A percentile compares a stretch with the other conserved stretches of the same genome.
These are phyloP conservation scores for Rhodocollybia butyracea DNA, from an alignment of 768 basidiomycete genomes.

Conservation along the genomic window DNA sequence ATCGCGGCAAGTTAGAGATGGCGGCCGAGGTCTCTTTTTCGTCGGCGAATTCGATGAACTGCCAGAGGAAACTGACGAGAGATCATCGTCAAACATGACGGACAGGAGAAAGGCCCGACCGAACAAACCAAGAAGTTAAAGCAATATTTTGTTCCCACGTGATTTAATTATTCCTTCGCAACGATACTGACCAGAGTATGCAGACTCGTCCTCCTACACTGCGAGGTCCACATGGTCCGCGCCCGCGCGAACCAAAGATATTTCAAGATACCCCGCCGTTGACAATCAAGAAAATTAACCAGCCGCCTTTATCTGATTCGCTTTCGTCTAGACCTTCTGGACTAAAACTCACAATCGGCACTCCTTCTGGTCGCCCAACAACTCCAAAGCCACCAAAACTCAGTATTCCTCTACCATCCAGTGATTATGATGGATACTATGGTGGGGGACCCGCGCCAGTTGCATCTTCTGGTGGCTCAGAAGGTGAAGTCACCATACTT, in stretches of 20 bases:
- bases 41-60: conserved; percentile 13
- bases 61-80: conserved; percentile 9
- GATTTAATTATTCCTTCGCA: background rate
- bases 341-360: conserved; percentile 23
- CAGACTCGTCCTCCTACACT: conserved; percentile 21
- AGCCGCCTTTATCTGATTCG: conserved; percentile 14
- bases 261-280: conserved; percentile 27
- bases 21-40: conserved; percentile 26
- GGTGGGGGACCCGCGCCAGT: conserved; percentile 36
- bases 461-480: conserved; percentile 23
- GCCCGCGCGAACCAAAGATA: conserved; percentile 17
- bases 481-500: conserved; percentile 43
- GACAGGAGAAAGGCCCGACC: conserved; percentile 8
- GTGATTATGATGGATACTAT: conserved; percentile 27
- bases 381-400: conserved; percentile 29
- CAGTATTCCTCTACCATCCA: conserved; percentile 23
- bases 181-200: conserved; percentile 17
- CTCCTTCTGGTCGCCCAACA: conserved; percentile 20
- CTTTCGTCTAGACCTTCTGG: conserved; percentile 23
- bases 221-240: conserved; percentile 7
- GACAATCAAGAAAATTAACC: conserved; percentile 24
- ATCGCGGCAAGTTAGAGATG: conserved; percentile 31
- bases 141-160: too few species aligned
- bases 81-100: conserved; percentile 7
- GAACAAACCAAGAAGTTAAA: too few species aligned